Conservation (phyloP, 192 early-diverging fungal species). For the Backusella mclennaniae region DNA sequence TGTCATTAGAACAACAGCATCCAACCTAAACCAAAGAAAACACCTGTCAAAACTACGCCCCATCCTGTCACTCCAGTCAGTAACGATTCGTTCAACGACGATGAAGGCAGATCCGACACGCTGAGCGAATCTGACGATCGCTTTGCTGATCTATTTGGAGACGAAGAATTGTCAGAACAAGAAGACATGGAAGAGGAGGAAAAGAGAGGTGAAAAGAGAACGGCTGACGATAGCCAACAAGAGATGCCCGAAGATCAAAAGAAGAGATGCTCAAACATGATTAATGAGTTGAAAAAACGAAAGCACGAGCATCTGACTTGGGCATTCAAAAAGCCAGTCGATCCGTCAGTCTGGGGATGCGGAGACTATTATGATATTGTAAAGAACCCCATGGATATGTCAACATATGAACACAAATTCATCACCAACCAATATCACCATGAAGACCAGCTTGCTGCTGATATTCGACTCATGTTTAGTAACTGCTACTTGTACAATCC, state of each 20-base stretch:
- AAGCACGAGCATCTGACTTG: slow-evolving; percentile 14
- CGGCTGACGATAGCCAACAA: not conserved
- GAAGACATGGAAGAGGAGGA: not conserved
- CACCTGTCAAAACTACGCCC: not conserved
- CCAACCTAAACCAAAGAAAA: not conserved
- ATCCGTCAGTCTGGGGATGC: slow-evolving; percentile 74
- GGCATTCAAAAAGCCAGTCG: slow-evolving; percentile 82
- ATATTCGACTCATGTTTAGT: slow-evolving; percentile 65
- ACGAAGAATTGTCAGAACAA: not conserved
- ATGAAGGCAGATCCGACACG: not conserved
- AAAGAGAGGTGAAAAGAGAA: not conserved
- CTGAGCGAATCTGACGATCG: not conserved
- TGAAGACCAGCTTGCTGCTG: slow-evolving; percentile 59
- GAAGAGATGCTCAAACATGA: slow-evolving; percentile 18
- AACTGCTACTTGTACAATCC: slow-evolving; percentile 83
- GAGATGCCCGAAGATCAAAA: slow-evolving; percentile 21
- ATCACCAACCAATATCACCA: slow-evolving; percentile 57
- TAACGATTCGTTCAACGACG: not conserved
- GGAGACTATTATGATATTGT: slow-evolving; percentile 79
- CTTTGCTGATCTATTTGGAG: not conserved
- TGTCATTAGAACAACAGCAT: no score
- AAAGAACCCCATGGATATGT: slow-evolving; percentile 79
- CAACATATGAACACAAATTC: slow-evolving; percentile 63
- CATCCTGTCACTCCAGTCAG: not conserved
- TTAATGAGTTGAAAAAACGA: slow-evolving; percentile 28